Percentiles rank a stretch among this genome's conserved stretches.
phyloP scores from a whole-genome alignment of 345 rosid species.

The Ailanthus altissimus region DNA sequence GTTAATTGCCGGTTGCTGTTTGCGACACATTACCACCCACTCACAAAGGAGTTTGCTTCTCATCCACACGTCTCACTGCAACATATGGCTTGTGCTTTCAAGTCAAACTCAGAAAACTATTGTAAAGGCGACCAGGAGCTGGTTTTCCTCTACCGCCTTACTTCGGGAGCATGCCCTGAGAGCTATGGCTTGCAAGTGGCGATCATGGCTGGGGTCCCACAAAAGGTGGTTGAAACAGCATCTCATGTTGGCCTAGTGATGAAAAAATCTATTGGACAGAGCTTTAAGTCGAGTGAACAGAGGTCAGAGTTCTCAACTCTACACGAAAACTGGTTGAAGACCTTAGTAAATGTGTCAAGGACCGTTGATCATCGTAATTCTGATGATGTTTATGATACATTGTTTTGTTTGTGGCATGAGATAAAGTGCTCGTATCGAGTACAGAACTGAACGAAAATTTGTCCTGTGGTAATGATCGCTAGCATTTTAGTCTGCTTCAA shows the following conservation, averaged over 20 bases:
- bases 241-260: slow-evolving; percentile 57
- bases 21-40: slow-evolving; percentile 95
- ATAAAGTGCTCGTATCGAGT: slow-evolving; percentile 38
- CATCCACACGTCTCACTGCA: slow-evolving; percentile 79
- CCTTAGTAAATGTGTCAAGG: slow-evolving; percentile 43
- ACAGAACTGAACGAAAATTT: background rate
- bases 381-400: slow-evolving; percentile 59
- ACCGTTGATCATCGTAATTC: slow-evolving; percentile 28
- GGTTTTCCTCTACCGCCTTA: slow-evolving; percentile 74
- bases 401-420: slow-evolving; percentile 88
- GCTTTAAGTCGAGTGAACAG: slow-evolving; percentile 73
- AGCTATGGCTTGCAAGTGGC: slow-evolving; percentile 94
- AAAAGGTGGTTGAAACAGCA: slow-evolving; percentile 66
- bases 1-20: slow-evolving; percentile 84
- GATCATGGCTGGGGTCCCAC: slow-evolving; percentile 87
- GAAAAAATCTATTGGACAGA: slow-evolving; percentile 66
- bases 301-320: slow-evolving; percentile 88
- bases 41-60: slow-evolving; percentile 85
- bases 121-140: slow-evolving; percentile 47
- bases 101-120: slow-evolving; percentile 32
- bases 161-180: slow-evolving; percentile 86
- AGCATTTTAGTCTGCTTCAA: background rate
- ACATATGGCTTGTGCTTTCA: slow-evolving; percentile 89
- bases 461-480: background rate
- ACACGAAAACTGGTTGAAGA: slow-evolving; percentile 84